Conservation (phyloP, 441 rosid genomes). For the Jatropha multifida region DNA sequence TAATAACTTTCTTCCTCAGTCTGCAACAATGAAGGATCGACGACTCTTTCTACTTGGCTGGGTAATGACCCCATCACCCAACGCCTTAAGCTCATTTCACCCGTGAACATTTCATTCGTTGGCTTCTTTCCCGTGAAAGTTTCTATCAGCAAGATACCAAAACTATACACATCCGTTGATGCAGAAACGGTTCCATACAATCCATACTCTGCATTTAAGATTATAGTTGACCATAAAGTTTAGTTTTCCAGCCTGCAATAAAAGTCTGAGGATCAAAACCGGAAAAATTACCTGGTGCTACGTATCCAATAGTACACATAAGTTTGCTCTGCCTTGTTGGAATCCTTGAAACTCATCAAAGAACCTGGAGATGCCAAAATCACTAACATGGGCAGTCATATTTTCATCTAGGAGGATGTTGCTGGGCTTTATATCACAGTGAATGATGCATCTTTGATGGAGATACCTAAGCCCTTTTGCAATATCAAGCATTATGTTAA, state of each 20-base stretch:
- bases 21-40: conserved; percentile 21
- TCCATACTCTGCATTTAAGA: conserved; percentile 15
- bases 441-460: conserved; percentile 4
- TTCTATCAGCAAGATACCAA: conserved; percentile 23
- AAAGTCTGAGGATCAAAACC: no score
- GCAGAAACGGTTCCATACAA: conserved; percentile 5
- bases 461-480: conserved; percentile 16
- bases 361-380: conserved; percentile 8
- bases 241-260: no score
- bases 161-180: conserved; percentile 16
- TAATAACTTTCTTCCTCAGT: conserved; percentile 1
- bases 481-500: conserved; percentile 13
- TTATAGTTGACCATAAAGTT: background rate
- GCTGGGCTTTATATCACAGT: conserved; percentile 24
- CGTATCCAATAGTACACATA: conserved; percentile 17
- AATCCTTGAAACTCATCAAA: background rate
- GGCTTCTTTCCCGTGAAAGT: conserved; percentile 21
- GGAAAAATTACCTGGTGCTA: conserved; percentile 22
- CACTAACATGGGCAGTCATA: conserved; percentile 15
- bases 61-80: conserved; percentile 11
- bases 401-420: conserved; percentile 20
- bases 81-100: conserved; percentile 14
- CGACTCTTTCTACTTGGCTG: background rate
- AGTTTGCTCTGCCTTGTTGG: background rate
- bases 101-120: conserved; percentile 14